These are phyloP conservation scores for Colletotrichum gigasporum DNA, from an alignment of 2,329 filamentous ascomycete genomes.

Conservation along the genomic window DNA sequence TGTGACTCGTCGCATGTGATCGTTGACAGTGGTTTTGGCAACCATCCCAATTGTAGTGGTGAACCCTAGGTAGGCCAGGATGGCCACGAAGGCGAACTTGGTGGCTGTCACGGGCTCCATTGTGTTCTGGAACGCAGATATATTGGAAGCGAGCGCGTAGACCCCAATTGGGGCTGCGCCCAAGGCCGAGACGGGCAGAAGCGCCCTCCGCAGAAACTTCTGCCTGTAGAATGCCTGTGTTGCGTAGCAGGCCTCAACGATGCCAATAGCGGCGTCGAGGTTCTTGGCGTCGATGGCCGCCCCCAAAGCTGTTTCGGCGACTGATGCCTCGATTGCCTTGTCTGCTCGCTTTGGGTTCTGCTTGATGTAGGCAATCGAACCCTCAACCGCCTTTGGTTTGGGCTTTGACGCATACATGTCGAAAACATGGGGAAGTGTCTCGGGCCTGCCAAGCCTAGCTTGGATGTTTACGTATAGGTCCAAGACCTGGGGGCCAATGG, in stretches of 20 bases:
- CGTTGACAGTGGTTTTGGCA: conserved; percentile 86
- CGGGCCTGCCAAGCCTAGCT: conserved; percentile 74
- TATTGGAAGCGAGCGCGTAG: conserved; percentile 75
- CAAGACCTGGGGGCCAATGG: conserved; percentile 80
- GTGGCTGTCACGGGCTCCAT: conserved; percentile 82
- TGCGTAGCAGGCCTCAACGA: conserved; percentile 76
- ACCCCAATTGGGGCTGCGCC: conserved; percentile 71
- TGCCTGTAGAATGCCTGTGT: conserved; percentile 72
- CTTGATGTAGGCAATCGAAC: conserved; percentile 66
- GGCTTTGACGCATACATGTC: conserved; percentile 87
- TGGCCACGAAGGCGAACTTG: conserved; percentile 80
- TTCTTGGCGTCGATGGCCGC: conserved; percentile 83
- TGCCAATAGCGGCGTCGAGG: conserved; percentile 78
- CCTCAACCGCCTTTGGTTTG: conserved; percentile 68
- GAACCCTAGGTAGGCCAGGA: conserved; percentile 84
- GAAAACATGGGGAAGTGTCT: conserved; percentile 83
- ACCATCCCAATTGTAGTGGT: conserved; percentile 85
- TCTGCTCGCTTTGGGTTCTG: conserved; percentile 75
- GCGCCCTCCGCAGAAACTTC: conserved; percentile 72
- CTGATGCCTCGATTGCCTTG: conserved; percentile 75
- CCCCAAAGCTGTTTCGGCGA: conserved; percentile 79
- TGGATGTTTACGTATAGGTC: conserved; percentile 81
- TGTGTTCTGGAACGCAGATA: conserved; percentile 74
- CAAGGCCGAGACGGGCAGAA: conserved; percentile 66
- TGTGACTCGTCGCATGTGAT: conserved; percentile 93